Evolutionary conservation across 257 asterid genomes (phyloP), one percentile per base, ranked within the genome.

Genomic region (Dorcoceras hygrometricum): DNA sequence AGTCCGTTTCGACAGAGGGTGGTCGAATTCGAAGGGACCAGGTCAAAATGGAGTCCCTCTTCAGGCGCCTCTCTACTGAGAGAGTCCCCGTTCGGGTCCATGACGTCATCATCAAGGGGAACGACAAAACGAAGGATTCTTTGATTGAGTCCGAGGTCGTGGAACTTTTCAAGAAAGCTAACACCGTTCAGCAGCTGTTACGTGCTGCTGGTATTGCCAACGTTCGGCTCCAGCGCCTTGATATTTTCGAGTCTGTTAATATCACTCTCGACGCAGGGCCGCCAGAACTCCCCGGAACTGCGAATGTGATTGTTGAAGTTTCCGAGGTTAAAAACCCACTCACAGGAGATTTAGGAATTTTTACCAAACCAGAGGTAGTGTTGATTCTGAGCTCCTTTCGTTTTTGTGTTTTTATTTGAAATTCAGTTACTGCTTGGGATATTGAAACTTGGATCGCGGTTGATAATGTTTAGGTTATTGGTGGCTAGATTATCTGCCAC

Each of bases 221-320:
- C 79, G 75, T 78, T 39, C 80, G 83, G 71, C 85, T 94, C 70
- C 89, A 81, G 4, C 75, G 72, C 18, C 81, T 94, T 4, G 96
- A 83, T 31, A 80, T 94, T 63, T 94, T 94, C 23, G 95, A 94
- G 65, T 79, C 98, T 5, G 95, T 89, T 63, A 83, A 34, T 34
- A 83, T 94, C 39, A 87, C 93, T 8, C 83, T 94, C 4, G 97
- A 91, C 72, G 72, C 94, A 0, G 99, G 99, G 0, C 99, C 99
- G 8, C 87, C 85, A 27, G 97, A 91, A 77, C 86, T 94, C 24
- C 98, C 99, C 16, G 97, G 95, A 14, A 91, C 99, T 1, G 84
- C 96, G 10, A 94, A 89, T 48, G 83, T 94, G 20, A 72, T 94
- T 63, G 88, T 94, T 27, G 89, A 85, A 77, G 95, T 94, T 62